Percentiles rank a stretch among this genome's conserved stretches.
Conservation (phyloP, 768 basidiomycete species). For the Russula earlei region DNA sequence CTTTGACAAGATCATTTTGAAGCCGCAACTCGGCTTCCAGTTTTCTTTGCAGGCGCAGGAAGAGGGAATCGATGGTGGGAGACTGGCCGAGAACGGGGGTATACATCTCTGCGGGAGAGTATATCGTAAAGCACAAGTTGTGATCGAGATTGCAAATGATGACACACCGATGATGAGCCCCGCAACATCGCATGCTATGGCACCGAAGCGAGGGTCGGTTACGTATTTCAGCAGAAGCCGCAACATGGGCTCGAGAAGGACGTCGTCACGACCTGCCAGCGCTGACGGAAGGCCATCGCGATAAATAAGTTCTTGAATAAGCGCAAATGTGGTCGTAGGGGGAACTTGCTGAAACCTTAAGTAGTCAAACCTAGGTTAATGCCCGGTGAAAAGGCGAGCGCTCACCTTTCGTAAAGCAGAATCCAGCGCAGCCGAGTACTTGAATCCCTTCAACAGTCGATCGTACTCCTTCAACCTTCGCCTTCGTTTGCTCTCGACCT, state of each 20-base stretch:
- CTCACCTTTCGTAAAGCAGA: constrained; percentile 77
- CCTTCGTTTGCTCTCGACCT: constrained; percentile 61
- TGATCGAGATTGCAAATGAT: background rate
- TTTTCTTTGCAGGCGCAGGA: constrained; percentile 74
- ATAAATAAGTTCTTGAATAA: constrained; percentile 88
- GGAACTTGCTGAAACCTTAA: constrained; percentile 52
- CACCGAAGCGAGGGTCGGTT: constrained; percentile 87
- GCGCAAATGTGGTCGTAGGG: constrained; percentile 77
- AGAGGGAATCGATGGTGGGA: constrained; percentile 80
- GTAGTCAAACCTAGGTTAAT: background rate
- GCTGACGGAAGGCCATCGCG: constrained; percentile 84
- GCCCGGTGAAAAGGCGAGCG: background rate
- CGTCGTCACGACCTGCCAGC: constrained; percentile 85
- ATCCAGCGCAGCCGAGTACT: constrained; percentile 91
- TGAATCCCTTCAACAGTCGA: constrained; percentile 80
- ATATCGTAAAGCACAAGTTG: constrained; percentile 8
- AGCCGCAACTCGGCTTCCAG: constrained; percentile 80
- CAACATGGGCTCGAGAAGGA: constrained; percentile 87
- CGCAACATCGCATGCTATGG: constrained; percentile 74
- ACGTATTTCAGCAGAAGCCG: constrained; percentile 77
- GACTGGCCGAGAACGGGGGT: constrained; percentile 87
- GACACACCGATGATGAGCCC: constrained; percentile 72
- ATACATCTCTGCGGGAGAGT: constrained; percentile 67
- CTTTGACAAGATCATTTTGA: constrained; percentile 74
- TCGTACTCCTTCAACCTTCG: constrained; percentile 82